Conservation (phyloP, 1,139 yeast genomes). For the Wickerhamomyces sp. region DNA sequence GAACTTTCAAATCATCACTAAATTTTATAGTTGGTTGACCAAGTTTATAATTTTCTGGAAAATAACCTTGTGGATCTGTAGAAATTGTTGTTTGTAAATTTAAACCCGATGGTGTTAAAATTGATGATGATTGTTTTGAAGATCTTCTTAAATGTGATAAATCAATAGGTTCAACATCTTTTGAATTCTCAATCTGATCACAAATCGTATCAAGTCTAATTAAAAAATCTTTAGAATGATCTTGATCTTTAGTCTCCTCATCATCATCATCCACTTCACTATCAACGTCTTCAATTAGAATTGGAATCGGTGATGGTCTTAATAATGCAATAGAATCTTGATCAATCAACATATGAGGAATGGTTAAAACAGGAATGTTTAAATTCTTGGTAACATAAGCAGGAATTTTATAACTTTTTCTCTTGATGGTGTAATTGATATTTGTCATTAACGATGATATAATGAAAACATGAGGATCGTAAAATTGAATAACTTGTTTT, state of each 20-base stretch:
- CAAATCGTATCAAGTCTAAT: slow-evolving; percentile 1
- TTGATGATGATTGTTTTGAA: background rate
- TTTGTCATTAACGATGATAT: slow-evolving; percentile 32
- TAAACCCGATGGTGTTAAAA: background rate
- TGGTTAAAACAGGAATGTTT: slow-evolving; percentile 27
- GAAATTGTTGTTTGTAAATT: slow-evolving; percentile 4
- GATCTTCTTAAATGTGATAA: too few species aligned
- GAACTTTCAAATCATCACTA: slow-evolving; percentile 13
- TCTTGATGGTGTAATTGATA: slow-evolving; percentile 26
- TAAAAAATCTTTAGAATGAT: too few species aligned
- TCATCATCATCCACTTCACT: background rate
- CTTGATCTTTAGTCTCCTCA: background rate
- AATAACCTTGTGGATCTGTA: slow-evolving; percentile 10
- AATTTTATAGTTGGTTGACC: slow-evolving; percentile 19
- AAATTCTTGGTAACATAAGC: slow-evolving; percentile 28
- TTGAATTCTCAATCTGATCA: slow-evolving; percentile 6
- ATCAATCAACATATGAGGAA: slow-evolving; percentile 28
- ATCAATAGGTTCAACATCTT: slow-evolving; percentile 4
- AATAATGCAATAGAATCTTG: slow-evolving; percentile 1
- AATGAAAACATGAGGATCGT: slow-evolving; percentile 51
- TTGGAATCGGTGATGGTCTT: background rate
- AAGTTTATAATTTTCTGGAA: background rate
- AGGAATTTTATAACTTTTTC: slow-evolving; percentile 29
- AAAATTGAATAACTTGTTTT: slow-evolving; percentile 45
- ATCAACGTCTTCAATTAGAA: background rate